Evolutionary conservation across 345 rosid species (phyloP), one percentile per base, ranked within the genome.

Genomic region (Psidium friedrichsthalianum): DNA sequence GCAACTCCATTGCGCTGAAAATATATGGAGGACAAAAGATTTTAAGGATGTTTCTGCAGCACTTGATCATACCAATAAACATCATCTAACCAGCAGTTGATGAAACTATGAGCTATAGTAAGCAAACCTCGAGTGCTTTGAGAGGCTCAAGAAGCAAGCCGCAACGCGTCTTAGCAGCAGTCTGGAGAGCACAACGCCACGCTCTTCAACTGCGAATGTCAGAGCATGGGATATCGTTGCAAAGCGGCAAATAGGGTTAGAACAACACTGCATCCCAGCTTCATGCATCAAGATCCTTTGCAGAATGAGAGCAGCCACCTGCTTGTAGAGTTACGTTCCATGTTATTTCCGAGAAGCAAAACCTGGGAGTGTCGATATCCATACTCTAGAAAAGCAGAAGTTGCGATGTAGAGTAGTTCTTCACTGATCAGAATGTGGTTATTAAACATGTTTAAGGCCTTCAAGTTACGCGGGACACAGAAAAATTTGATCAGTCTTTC

Each of bases 251-350:
- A 89, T 88, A 78, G 88, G 56, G 42, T 44, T 49, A 61, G 90
- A 91, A 85, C 93, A 93, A 87, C 91, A 89, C 40, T 86, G 82
- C 78, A 95, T 78, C 64, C 93, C 98, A 21, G 86, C 89, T 0
- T 89, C 87, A 49, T 55, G 82, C 18, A 58, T 36, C 51, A 94
- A 56, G 21, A 94, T 87, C 85, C 58, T 89, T 20, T 89, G n/a
- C 20, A 93, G 69, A 88, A 94, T 88, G 84, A 84, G 90, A 9
- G 92, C 86, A 24, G 91, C 92, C 51, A 90, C 88, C 96, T 94
- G 93, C 47, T 36, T 36, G 80, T 36, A 40, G 18, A 36, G 1
- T 36, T 36, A 69, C 9, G 47, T 69, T 69, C 6, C 6, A 69
- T 18, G 80, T 69, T 40, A 36, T 36, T 36, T 69, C 7, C 20